phyloP scores from a whole-genome alignment of 768 basidiomycete genomes.

The Agrocybe praecox region DNA sequence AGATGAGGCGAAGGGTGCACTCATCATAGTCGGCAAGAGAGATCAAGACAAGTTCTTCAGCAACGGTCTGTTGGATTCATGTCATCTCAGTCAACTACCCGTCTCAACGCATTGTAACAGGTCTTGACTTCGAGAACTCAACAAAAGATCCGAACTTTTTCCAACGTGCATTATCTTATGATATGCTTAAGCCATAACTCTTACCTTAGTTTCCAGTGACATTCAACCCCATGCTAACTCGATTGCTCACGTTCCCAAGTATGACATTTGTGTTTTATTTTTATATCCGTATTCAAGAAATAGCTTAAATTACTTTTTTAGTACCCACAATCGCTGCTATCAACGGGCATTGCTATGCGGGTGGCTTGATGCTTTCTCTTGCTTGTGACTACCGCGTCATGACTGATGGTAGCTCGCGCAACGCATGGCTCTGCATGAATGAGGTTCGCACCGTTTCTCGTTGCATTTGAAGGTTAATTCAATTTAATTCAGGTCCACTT shows the following conservation, averaged over 20 bases:
- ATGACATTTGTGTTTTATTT: constrained; percentile 23
- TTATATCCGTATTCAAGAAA: neutral
- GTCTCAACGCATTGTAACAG: constrained; percentile 31
- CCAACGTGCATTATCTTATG: constrained; percentile 42
- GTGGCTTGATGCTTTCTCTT: constrained; percentile 76
- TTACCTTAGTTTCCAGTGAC: constrained; percentile 46
- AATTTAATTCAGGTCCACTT: constrained; percentile 65
- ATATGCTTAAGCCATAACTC: neutral
- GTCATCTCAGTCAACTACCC: neutral
- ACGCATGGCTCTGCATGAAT: constrained; percentile 92
- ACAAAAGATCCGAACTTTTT: constrained; percentile 63
- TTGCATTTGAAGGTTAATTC: neutral
- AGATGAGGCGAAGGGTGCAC: constrained; percentile 62
- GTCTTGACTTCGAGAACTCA: constrained; percentile 63
- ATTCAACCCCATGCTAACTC: constrained; percentile 71
- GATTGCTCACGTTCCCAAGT: constrained; percentile 81
- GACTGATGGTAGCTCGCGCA: constrained; percentile 76
- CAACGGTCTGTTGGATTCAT: constrained; percentile 53
- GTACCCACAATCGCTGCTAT: constrained; percentile 81
- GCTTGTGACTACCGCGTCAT: constrained; percentile 90
- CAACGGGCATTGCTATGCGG: constrained; percentile 88
- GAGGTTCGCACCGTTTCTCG: constrained; percentile 52
- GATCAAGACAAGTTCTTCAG: constrained; percentile 89
- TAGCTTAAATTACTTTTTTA: constrained; percentile 26
- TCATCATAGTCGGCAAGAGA: constrained; percentile 76